Evolutionary conservation across 805 yeast genomes (phyloP), one percentile per base, ranked within the genome.

Genomic region (Barnettozyma wickerhamii): DNA sequence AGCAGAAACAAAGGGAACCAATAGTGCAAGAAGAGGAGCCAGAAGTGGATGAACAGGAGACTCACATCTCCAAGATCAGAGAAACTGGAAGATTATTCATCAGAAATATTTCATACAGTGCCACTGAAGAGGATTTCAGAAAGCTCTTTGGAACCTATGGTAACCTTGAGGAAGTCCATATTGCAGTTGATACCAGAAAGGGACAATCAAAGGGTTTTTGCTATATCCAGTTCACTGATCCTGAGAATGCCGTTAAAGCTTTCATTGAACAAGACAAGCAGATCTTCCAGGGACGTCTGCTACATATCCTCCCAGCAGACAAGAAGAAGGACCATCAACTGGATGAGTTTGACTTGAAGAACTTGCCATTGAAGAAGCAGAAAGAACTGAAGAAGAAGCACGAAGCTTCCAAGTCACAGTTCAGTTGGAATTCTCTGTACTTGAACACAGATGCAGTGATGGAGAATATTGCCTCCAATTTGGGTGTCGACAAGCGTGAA

Each of bases 141-240:
- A 65, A 71, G 2, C 66, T 89, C 19, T 90, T 93, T 54, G 47
- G 70, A 5, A 58, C 68, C 4, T 93, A 65, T 58, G 99, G 99
- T 9, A 65, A 66, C 6, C 60, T 89, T 29, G 86, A 81, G 49
- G 98, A 93, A 64, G 95, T 88, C 2, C 99, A 93, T 62, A 70
- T 93, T 52, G 96, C 99, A 1, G 62, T 89, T 28, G 98, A 91
- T 57, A 82, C 95, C 4, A 77, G 93, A 64, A 86, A 95, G 0
- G 95, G 95, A 10, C 76, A 79, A 52, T 83, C 96, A 2, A 93
- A 93, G 63, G 99, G 99, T 0, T 87, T 88, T 61, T 96, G 93
- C 0, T 90, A 90, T 55, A 72, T 89, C 10, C 79, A 81, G 57
- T 93, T 84, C 56, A 65, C 61, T n/a, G 69, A 76, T 46, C 70